Conservation (phyloP, 2,329 filamentous ascomycete genomes). For the Fusarium sp. region DNA sequence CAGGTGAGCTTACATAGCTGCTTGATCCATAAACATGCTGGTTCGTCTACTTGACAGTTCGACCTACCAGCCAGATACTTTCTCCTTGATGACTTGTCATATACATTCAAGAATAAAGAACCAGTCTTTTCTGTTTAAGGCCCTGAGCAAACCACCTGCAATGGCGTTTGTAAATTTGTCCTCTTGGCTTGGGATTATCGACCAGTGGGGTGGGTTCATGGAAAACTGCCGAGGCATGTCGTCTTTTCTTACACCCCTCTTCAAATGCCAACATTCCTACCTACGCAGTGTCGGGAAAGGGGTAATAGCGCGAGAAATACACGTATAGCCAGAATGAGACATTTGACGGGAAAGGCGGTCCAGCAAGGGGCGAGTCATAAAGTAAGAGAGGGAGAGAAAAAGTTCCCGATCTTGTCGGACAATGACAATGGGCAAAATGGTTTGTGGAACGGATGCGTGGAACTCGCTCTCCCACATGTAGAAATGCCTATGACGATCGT, state of each 20-base stretch:
- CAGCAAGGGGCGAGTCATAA: constrained; percentile 1
- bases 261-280: constrained; percentile 22
- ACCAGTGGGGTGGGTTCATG: constrained; percentile 6
- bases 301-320: constrained; percentile 4
- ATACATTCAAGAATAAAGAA: not conserved
- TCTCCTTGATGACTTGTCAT: constrained; percentile 10
- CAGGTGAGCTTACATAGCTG: constrained; percentile 4
- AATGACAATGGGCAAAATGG: constrained; percentile 32
- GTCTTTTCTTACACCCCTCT: constrained; percentile 3
- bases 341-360: constrained; percentile 6
- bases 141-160: not conserved
- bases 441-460: constrained; percentile 44
- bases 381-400: constrained; percentile 10
- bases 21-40: not conserved
- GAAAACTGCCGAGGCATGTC: constrained; percentile 29
- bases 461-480: constrained; percentile 43
- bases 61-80: not conserved
- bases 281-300: constrained; percentile 20
- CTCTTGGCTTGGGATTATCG: not conserved
- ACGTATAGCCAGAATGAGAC: not conserved
- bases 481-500: constrained; percentile 48
- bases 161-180: constrained; percentile 4
- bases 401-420: constrained; percentile 35
- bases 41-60: constrained; percentile 1
- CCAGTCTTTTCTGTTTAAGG: constrained; percentile 2